Percentiles rank a stretch among this genome's conserved stretches.
Conservation (phyloP, 768 basidiomycete species). For the Lactarius sanguifluus region DNA sequence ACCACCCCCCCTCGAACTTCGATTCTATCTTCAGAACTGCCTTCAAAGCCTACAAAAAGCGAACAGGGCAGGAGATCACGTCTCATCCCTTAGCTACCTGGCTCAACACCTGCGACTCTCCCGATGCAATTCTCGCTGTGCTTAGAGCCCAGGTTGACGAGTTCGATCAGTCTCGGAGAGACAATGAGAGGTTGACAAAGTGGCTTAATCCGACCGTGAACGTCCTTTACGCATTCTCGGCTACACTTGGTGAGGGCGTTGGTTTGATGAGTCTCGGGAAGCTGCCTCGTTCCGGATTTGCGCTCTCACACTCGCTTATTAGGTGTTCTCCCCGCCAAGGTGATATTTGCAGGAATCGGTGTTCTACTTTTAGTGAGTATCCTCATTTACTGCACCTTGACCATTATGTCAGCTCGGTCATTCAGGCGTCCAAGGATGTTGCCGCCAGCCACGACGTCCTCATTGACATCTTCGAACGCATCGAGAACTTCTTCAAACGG, state of each 20-base stretch:
- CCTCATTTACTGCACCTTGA: rapidly evolving
- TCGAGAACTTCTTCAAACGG: background rate
- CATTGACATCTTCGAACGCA: background rate
- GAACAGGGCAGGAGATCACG: background rate
- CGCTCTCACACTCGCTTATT: background rate
- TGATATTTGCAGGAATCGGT: constrained; percentile 3
- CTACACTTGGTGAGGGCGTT: background rate
- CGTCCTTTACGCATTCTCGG: background rate
- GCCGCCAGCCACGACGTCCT: background rate
- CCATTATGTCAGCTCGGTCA: background rate
- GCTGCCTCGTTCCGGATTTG: background rate
- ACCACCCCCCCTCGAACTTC: background rate
- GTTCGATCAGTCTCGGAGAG: background rate
- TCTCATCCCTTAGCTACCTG: background rate
- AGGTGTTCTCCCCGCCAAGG: background rate
- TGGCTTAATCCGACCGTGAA: background rate
- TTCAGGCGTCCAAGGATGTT: background rate
- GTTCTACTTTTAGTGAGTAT: background rate
- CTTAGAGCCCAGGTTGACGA: background rate
- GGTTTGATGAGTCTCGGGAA: background rate
- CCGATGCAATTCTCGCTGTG: background rate
- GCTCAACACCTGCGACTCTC: background rate
- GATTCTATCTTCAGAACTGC: background rate
- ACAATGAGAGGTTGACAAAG: background rate
- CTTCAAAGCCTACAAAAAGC: background rate